Conservation (phyloP, 2,329 filamentous ascomycete genomes). For the Mycosphaerella sp. region DNA sequence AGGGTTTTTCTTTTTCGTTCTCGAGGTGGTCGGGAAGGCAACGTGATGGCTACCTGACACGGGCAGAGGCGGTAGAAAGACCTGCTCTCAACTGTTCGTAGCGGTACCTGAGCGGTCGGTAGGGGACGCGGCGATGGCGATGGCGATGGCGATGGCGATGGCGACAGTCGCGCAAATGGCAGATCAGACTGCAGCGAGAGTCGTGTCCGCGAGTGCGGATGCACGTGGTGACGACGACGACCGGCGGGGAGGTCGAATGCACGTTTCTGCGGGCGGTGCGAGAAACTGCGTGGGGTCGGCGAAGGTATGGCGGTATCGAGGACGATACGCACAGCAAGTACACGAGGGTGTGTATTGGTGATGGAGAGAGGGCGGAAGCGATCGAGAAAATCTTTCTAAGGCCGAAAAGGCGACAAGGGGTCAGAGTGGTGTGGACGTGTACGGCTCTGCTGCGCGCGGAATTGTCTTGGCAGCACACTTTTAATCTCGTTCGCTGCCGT, state of each 20-base stretch:
- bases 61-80: conserved; percentile 1
- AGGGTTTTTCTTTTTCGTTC: too few relatives aligned
- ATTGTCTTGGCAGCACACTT: too few relatives aligned
- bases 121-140: too few relatives aligned
- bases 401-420: background rate
- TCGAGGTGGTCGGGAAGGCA: background rate
- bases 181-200: conserved; percentile 2
- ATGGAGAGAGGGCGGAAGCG: background rate
- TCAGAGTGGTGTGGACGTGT: too few relatives aligned
- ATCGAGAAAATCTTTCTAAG: background rate
- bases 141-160: conserved; percentile 11
- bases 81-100: conserved; percentile 1
- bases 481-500: too few relatives aligned
- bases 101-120: conserved; percentile 10
- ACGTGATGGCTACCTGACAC: background rate
- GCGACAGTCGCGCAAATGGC: background rate
- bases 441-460: too few relatives aligned
- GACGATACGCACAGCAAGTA: background rate
- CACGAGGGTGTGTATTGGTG: background rate
- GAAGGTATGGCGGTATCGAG: background rate
- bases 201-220: background rate
- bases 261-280: background rate
- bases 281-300: background rate
- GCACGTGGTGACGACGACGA: background rate
- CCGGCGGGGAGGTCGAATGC: background rate